These are phyloP conservation scores for Aphanocladium album DNA, from an alignment of 2,329 filamentous ascomycete genomes.

Conservation along the genomic window DNA sequence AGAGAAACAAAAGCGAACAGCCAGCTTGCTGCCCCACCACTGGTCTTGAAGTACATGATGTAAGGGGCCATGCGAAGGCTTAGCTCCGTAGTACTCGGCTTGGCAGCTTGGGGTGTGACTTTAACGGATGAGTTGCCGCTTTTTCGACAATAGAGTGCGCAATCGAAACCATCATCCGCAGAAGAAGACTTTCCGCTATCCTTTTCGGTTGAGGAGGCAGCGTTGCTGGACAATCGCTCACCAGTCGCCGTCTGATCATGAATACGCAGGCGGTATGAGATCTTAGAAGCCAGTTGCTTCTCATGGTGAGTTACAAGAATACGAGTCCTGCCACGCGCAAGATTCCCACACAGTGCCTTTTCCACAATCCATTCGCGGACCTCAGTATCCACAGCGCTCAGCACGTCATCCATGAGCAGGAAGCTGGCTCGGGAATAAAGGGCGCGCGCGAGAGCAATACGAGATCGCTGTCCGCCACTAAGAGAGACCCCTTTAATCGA, in stretches of 20 bases:
- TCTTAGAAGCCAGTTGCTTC: conserved; percentile 56
- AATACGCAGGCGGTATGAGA: conserved; percentile 46
- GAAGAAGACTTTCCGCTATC: not conserved
- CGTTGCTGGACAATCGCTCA: not conserved
- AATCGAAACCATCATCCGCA: not conserved
- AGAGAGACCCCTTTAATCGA: conserved; percentile 15
- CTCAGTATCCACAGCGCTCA: conserved; percentile 66
- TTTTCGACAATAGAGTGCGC: not conserved
- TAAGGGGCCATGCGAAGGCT: not conserved
- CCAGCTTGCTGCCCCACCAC: not conserved
- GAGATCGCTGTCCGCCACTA: conserved; percentile 16
- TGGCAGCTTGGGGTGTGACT: not conserved
- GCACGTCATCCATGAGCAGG: conserved; percentile 65
- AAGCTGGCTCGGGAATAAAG: conserved; percentile 18
- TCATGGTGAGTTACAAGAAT: conserved; percentile 72
- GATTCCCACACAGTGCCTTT: conserved; percentile 60
- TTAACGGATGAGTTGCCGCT: not conserved
- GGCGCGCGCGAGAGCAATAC: conserved; percentile 20
- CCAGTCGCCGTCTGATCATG: not conserved
- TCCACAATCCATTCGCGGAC: conserved; percentile 69
- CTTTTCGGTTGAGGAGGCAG: not conserved
- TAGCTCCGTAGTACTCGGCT: not conserved
- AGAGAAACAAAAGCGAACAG: conserved; percentile 52
- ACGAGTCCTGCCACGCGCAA: conserved; percentile 49
- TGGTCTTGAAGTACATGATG: not conserved